Conservation (phyloP, 2,329 filamentous ascomycete species). For the Apiospora phragmitis region DNA sequence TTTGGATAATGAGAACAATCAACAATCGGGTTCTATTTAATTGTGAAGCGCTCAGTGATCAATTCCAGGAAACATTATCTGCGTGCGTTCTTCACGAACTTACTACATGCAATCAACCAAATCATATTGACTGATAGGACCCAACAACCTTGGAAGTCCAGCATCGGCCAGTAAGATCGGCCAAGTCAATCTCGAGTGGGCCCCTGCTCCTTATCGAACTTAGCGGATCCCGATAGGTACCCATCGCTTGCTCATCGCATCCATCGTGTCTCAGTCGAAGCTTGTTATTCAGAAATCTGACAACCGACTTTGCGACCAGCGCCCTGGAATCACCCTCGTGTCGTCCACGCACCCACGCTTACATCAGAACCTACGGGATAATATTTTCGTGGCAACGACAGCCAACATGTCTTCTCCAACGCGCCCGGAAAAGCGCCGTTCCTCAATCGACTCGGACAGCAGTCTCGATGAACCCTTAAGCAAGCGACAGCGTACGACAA, state of each 20-base stretch:
- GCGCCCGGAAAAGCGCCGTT: conserved; percentile 24
- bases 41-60: too few species aligned
- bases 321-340: not conserved
- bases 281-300: not conserved
- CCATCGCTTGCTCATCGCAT: not conserved
- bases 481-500: conserved; percentile 29
- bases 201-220: not conserved
- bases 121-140: not conserved
- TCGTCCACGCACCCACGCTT: not conserved
- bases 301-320: not conserved
- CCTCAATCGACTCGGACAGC: conserved; percentile 18
- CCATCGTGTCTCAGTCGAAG: not conserved
- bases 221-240: not conserved
- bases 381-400: not conserved
- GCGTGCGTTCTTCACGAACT: not conserved
- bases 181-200: not conserved
- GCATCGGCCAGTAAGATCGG: not conserved
- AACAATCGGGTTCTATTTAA: not conserved
- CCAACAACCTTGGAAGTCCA: too few species aligned
- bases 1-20: not conserved
- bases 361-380: not conserved
- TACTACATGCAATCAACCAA: too few species aligned
- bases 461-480: conserved; percentile 13
- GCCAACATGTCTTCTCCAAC: not conserved
- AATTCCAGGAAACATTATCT: not conserved